Percentiles rank a stretch among this genome's conserved stretches.
Evolutionary conservation across 352 stramenopile species (phyloP).

Genomic region (Pythium monospermum): DNA sequence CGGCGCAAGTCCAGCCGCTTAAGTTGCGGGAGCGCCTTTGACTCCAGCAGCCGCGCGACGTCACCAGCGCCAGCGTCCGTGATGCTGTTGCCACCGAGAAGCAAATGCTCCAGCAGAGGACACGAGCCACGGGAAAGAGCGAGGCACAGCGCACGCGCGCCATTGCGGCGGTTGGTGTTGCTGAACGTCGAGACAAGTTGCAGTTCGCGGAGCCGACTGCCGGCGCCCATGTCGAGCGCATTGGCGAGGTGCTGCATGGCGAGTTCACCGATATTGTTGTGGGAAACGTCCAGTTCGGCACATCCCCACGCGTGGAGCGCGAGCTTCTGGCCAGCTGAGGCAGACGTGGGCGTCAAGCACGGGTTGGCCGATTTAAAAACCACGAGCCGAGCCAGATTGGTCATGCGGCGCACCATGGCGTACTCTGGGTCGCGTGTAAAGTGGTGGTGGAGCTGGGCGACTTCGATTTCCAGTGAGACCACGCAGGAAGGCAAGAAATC

Average conservation of each 20-base stretch:
- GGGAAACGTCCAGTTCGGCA: constrained; percentile 44
- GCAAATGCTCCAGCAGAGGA: constrained; percentile 42
- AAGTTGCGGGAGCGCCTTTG: constrained; percentile 27
- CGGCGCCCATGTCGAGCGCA: constrained; percentile 29
- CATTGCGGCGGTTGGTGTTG: constrained; percentile 57
- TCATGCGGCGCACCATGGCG: constrained; percentile 37
- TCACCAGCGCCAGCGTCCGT: constrained; percentile 46
- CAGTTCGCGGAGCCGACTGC: constrained; percentile 42
- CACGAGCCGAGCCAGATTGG: constrained; percentile 53
- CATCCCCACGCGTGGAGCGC: constrained; percentile 65
- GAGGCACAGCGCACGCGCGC: constrained; percentile 30
- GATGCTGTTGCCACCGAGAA: constrained; percentile 66
- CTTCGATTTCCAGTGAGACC: constrained; percentile 41
- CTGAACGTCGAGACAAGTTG: constrained; percentile 69
- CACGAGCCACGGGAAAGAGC: constrained; percentile 42
- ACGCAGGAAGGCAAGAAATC: constrained; percentile 51
- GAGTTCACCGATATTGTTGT: constrained; percentile 50
- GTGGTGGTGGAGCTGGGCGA: constrained; percentile 30
- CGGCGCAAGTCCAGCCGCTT: constrained; percentile 55
- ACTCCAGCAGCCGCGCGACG: constrained; percentile 40
- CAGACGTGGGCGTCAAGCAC: constrained; percentile 14
- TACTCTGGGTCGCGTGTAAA: constrained; percentile 11
- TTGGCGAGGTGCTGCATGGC: constrained; percentile 41
- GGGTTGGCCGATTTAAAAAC: constrained; percentile 38
- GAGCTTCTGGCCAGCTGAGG: constrained; percentile 18